Conservation (phyloP, 2,329 filamentous ascomycete genomes). For the Pseudopyrenochaeta lycopersici region DNA sequence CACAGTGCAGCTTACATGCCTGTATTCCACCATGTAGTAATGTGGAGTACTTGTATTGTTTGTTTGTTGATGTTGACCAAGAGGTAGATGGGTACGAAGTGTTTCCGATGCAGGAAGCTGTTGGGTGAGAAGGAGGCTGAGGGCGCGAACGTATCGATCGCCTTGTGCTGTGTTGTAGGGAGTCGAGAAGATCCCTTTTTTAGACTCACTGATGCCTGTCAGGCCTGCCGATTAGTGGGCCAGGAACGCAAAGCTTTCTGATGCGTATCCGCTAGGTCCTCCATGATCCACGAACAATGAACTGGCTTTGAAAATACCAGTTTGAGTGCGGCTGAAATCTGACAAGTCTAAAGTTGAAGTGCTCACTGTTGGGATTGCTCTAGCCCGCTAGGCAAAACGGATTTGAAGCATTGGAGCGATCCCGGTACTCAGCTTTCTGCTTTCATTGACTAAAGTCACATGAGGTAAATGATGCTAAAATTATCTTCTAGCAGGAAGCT, state of each 20-base stretch:
- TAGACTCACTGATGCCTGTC: constrained; percentile 1
- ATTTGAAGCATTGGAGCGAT: constrained; percentile 22
- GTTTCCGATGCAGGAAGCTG: constrained; percentile 47
- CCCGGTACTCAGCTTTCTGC: constrained; percentile 3
- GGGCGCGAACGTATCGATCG: constrained; percentile 49
- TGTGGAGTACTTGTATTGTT: constrained; percentile 40
- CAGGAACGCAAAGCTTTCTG: no score
- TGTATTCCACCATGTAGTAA: constrained; percentile 48
- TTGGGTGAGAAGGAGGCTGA: constrained; percentile 34
- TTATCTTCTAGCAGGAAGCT: constrained; percentile 4
- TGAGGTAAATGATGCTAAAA: not conserved
- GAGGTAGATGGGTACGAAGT: constrained; percentile 20
- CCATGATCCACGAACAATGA: constrained; percentile 55
- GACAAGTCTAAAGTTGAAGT: constrained; percentile 39
- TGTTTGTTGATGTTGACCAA: constrained; percentile 37
- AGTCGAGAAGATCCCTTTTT: constrained; percentile 22
- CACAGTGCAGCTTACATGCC: constrained; percentile 45
- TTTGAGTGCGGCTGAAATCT: constrained; percentile 23
- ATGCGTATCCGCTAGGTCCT: constrained; percentile 49
- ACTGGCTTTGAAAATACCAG: constrained; percentile 38
- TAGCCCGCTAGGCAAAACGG: constrained; percentile 45
- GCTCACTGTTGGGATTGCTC: constrained; percentile 32
- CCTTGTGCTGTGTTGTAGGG: constrained; percentile 44
- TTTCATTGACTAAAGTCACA: constrained; percentile 10
- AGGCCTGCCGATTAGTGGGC: constrained; percentile 26